phyloP scores from a whole-genome alignment of 2,329 filamentous ascomycete genomes.

The Nemania abortiva region DNA sequence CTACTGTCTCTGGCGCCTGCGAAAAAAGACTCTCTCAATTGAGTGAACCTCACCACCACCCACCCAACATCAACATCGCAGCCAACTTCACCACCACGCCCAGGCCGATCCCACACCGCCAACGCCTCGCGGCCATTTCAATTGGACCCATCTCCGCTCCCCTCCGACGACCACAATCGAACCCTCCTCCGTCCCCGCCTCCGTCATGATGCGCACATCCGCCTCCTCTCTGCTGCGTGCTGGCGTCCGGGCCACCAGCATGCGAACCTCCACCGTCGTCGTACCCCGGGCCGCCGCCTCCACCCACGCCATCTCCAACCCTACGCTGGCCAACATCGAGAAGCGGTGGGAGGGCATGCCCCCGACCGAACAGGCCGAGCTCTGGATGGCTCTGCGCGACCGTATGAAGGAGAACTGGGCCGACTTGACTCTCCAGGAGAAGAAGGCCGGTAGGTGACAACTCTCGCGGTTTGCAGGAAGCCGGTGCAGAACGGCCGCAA shows the following conservation, averaged over 20 bases:
- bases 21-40: slow-evolving; percentile 48
- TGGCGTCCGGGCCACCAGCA: slow-evolving; percentile 55
- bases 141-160: slow-evolving; percentile 49
- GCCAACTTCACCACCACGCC: slow-evolving; percentile 32
- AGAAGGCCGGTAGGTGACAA: slow-evolving; percentile 91
- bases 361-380: slow-evolving; percentile 97
- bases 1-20: slow-evolving; percentile 37
- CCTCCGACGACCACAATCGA: slow-evolving; percentile 20
- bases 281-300: slow-evolving; percentile 68
- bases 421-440: slow-evolving; percentile 94
- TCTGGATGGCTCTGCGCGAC: slow-evolving; percentile 98
- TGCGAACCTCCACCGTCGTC: slow-evolving; percentile 53
- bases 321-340: slow-evolving; percentile 97
- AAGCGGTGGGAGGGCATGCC: slow-evolving; percentile 99
- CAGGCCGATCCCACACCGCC: slow-evolving; percentile 27
- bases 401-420: slow-evolving; percentile 99
- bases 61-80: slow-evolving; percentile 26
- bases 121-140: slow-evolving; percentile 41
- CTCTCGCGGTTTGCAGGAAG: slow-evolving; percentile 12
- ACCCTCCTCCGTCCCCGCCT: neutral
- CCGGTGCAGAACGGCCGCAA: neutral
- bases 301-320: slow-evolving; percentile 96
- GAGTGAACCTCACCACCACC: slow-evolving; percentile 27
- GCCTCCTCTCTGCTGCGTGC: slow-evolving; percentile 66
- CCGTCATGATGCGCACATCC: slow-evolving; percentile 66